phyloP scores from a whole-genome alignment of 139 green algal species.

The Pseudopediastrum boryanum region DNA sequence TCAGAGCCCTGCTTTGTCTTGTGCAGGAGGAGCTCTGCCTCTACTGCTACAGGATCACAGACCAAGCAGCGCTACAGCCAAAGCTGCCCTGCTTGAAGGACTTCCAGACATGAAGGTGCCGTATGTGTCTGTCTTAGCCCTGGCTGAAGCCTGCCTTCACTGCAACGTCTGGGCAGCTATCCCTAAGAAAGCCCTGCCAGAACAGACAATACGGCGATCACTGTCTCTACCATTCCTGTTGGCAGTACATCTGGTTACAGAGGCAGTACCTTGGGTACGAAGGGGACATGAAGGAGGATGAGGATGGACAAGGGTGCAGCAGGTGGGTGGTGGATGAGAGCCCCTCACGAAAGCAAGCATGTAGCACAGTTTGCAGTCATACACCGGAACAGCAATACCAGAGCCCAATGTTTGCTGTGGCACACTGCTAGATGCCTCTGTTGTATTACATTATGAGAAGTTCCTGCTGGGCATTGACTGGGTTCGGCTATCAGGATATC shows the following conservation, averaged over 20 bases:
- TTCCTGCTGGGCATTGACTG: no score
- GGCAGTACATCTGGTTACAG: slow-evolving; percentile 24
- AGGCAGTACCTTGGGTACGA: not conserved
- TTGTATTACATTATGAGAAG: no score
- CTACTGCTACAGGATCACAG: not conserved
- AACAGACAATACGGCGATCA: not conserved
- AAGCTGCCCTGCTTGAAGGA: not conserved
- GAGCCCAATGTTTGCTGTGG: no score
- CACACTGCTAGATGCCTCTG: no score
- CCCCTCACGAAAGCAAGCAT: not conserved
- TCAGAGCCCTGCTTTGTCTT: no score
- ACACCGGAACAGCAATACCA: no score
- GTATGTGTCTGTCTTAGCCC: not conserved
- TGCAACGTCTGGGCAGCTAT: not conserved
- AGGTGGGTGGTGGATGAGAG: not conserved
- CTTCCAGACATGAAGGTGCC: not conserved
- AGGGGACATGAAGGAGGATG: not conserved
- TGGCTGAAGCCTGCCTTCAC: not conserved
- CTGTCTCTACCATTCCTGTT: slow-evolving; percentile 19
- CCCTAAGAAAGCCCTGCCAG: slow-evolving; percentile 13
- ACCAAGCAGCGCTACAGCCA: not conserved
- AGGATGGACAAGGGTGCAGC: not conserved
- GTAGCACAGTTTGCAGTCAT: no score
- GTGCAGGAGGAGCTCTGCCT: not conserved
- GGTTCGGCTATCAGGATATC: no score